Base-by-base conservation (phyloP, 1,284 basidiomycete genomes). In the Cystobasidium pallidum region DNA sequence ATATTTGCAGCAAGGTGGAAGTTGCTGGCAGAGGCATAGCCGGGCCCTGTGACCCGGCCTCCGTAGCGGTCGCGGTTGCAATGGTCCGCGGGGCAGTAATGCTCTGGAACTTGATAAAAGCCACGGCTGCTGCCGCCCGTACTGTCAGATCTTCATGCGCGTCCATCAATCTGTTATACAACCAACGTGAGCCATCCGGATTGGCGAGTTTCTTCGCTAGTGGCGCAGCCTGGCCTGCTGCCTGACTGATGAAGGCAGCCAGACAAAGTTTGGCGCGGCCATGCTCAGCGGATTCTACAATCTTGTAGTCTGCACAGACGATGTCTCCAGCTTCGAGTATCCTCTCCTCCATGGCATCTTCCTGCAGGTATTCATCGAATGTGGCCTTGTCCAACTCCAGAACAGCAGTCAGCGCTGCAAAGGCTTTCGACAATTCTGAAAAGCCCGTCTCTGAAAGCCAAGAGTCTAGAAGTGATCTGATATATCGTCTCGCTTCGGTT, bases 371-470 rank as follows among this genome's bases (percentile, higher is more conserved):
- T 13, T 28, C 45, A 8, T n/a, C 21, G 41, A 71, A 71, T 8
- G 59, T 45, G 15, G 32, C 11, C 19, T 39, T 24, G 34, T 71
- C 68, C 10, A 57, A 30, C 30, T 71, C 57, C 15, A 71, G 41
- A 15, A 71, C 6, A n/a, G 61, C 61, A 15, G 68, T 49, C 28
- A 71, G 39, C 2, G 68, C 68, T 3, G 47, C 68, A 32, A 71
- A 71, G 24, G 68, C 68, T 43, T 57, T 36, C 26, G 57, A 58
- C 15, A 71, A 47, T 19, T 71, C 59, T 49, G 34, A n/a, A 41
- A 63, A 64, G 24, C 24, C n/a, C n/a, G 49, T 70, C 34, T 70
- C 67, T 26, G 62, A 49, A 13, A 70, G 41, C 57, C 67, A 70
- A 4, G 30, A 57, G n/a, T 19, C 21, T 13, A 70, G 17, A 24